A percentile compares a stretch with the other conserved stretches of the same genome.
phyloP scores from a whole-genome alignment of 352 stramenopile genomes.

The Hyaloperonospora brassicae region DNA sequence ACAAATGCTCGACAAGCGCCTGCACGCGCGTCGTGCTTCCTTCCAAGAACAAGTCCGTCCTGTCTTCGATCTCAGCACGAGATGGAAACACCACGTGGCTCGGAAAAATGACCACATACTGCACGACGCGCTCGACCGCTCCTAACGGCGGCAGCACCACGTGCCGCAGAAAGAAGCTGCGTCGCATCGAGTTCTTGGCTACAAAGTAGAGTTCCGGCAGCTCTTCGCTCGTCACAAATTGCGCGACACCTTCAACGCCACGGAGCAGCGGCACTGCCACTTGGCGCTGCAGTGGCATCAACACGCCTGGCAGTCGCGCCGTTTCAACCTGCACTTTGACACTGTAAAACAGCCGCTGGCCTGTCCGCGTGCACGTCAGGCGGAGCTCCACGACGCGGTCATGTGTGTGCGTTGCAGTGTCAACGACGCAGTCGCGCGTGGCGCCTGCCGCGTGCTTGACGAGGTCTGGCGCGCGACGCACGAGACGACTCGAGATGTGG shows the following conservation, averaged over 20 bases:
- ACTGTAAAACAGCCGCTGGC: conserved; percentile 59
- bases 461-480: conserved; percentile 66
- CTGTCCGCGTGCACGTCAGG: conserved; percentile 47
- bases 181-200: conserved; percentile 68
- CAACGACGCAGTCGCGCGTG: conserved; percentile 57
- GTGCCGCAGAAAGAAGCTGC: conserved; percentile 55
- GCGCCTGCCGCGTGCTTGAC: conserved; percentile 59
- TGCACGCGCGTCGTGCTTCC: conserved; percentile 68
- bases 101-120: conserved; percentile 70
- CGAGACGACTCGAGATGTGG: conserved; percentile 67
- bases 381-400: conserved; percentile 48
- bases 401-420: conserved; percentile 45
- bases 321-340: conserved; percentile 55
- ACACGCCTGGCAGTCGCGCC: conserved; percentile 31
- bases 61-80: conserved; percentile 62
- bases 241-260: conserved; percentile 57
- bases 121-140: conserved; percentile 55
- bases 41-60: conserved; percentile 67
- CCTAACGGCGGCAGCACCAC: conserved; percentile 61
- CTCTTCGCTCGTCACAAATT: conserved; percentile 79
- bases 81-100: conserved; percentile 74
- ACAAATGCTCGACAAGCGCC: conserved; percentile 70
- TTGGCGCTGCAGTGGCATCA: conserved; percentile 49
- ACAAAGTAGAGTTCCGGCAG: conserved; percentile 81
- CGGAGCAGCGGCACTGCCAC: conserved; percentile 56